These are phyloP conservation scores for Elasticomyces elasticus DNA, from an alignment of 495 filamentous ascomycete species.

Conservation along the genomic window DNA sequence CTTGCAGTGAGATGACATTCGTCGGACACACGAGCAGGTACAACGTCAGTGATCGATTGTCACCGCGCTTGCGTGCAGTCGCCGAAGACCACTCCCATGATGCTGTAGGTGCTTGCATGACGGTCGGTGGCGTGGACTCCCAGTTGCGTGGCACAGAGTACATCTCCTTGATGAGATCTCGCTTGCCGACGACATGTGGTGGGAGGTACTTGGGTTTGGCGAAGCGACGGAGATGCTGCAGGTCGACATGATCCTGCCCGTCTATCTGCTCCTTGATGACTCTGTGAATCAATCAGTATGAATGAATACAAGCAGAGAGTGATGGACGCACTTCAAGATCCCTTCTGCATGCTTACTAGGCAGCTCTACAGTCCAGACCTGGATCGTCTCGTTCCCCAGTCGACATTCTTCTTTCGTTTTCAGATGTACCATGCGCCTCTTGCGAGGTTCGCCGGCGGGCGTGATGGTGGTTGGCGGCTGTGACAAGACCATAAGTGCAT, in stretches of 20 bases:
- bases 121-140: slow-evolving; percentile 8
- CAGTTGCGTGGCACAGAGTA: slow-evolving; percentile 17
- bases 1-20: slow-evolving; percentile 32
- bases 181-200: slow-evolving; percentile 29
- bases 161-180: slow-evolving; percentile 25
- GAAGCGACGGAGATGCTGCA: slow-evolving; percentile 66
- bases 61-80: background rate
- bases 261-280: slow-evolving; percentile 20
- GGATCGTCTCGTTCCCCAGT: slow-evolving; percentile 18
- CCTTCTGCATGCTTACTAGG: slow-evolving; percentile 24
- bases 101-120: slow-evolving; percentile 7
- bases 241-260: slow-evolving; percentile 18
- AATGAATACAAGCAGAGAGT: background rate
- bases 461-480: background rate
- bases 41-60: slow-evolving; percentile 16
- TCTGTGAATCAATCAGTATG: slow-evolving; percentile 8
- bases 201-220: slow-evolving; percentile 64
- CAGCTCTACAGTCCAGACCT: slow-evolving; percentile 21
- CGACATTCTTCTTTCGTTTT: slow-evolving; percentile 24
- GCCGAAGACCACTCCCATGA: slow-evolving; percentile 10
- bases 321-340: slow-evolving; percentile 18
- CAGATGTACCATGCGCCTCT: slow-evolving; percentile 13
- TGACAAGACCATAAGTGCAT: slow-evolving; percentile 10
- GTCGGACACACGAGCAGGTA: slow-evolving; percentile 39
- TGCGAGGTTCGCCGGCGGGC: background rate